A percentile compares a stretch with the other conserved stretches of the same genome.
Evolutionary conservation across 371 early-diverging fungal species (phyloP).

Genomic region (Conidiobolus incongruus): DNA sequence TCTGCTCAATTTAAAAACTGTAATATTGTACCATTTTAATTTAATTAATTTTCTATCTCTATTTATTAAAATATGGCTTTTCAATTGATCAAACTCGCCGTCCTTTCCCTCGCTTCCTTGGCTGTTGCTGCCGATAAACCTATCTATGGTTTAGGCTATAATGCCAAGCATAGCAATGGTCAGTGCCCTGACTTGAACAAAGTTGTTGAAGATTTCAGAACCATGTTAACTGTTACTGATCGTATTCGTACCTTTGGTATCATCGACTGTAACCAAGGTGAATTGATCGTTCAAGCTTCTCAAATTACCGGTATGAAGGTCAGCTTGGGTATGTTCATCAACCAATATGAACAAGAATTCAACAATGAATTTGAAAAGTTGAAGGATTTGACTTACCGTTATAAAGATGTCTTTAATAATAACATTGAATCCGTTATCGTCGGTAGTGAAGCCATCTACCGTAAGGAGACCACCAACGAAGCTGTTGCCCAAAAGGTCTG

Average conservation of each 20-base stretch:
- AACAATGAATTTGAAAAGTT: slow-evolving; percentile 3
- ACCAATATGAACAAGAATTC: not conserved
- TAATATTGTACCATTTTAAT: too few relatives aligned
- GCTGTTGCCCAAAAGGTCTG: not conserved
- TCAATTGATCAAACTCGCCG: too few relatives aligned
- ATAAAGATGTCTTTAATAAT: slow-evolving; percentile 1
- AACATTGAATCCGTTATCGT: slow-evolving; percentile 1
- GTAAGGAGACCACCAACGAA: slow-evolving; percentile 2
- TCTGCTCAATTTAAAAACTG: too few relatives aligned
- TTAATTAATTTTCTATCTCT: too few relatives aligned
- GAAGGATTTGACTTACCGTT: not conserved
- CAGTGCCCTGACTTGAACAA: not conserved
- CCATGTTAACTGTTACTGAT: not conserved
- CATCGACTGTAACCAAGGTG: slow-evolving; percentile 3
- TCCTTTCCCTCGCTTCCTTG: too few relatives aligned
- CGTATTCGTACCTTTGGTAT: slow-evolving; percentile 4
- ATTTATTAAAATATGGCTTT: too few relatives aligned
- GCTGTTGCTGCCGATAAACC: not conserved
- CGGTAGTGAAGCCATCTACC: slow-evolving; percentile 2
- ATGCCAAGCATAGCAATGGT: slow-evolving; percentile 3
- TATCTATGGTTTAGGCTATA: slow-evolving; percentile 3
- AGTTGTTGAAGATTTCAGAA: slow-evolving; percentile 1
- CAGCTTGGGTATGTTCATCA: slow-evolving; percentile 3
- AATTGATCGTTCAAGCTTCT: slow-evolving; percentile 2
- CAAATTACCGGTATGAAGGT: not conserved